phyloP scores from a whole-genome alignment of 1,284 basidiomycete genomes.

The Porogramme epimiltina region DNA sequence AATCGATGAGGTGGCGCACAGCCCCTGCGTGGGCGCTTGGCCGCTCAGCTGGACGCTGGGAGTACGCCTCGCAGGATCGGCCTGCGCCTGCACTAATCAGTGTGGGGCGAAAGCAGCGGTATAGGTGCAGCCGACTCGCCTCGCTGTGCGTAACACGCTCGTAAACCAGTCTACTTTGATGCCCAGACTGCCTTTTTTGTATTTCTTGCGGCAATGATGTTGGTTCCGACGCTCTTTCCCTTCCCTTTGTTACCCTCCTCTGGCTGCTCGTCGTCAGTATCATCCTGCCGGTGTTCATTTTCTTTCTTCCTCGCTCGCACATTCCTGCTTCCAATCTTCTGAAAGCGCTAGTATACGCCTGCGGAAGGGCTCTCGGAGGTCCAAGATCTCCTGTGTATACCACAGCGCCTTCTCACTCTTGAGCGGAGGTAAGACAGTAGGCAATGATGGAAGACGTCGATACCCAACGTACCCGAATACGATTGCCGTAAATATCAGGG shows the following conservation, averaged over 20 bases:
- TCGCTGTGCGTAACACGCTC: too few relatives aligned
- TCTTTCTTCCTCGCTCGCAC: conserved; percentile 33
- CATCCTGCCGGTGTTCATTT: conserved; percentile 32
- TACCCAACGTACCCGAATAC: conserved; percentile 47
- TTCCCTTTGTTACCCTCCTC: conserved; percentile 2
- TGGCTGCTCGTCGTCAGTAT: conserved; percentile 9
- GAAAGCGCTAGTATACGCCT: conserved; percentile 39
- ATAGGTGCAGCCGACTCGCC: too few relatives aligned
- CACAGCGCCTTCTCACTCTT: conserved; percentile 31
- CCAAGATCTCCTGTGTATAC: not conserved
- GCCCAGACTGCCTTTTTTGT: too few relatives aligned
- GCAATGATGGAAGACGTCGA: not conserved
- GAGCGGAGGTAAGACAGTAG: conserved; percentile 46
- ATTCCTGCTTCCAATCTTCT: conserved; percentile 40
- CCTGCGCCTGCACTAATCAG: too few relatives aligned
- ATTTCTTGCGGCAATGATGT: conserved; percentile 41
- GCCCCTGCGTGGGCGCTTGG: too few relatives aligned
- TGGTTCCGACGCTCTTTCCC: conserved; percentile 31
- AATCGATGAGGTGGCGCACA: too few relatives aligned
- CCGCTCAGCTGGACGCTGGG: too few relatives aligned
- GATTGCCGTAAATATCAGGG: conserved; percentile 44
- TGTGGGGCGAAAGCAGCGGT: too few relatives aligned
- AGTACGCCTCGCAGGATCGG: too few relatives aligned
- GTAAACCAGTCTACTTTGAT: too few relatives aligned
- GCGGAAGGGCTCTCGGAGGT: conserved; percentile 38